Percentiles rank a stretch among this genome's conserved stretches.
phyloP scores from a whole-genome alignment of 2,329 filamentous ascomycete species.

The Colletotrichum horii region DNA sequence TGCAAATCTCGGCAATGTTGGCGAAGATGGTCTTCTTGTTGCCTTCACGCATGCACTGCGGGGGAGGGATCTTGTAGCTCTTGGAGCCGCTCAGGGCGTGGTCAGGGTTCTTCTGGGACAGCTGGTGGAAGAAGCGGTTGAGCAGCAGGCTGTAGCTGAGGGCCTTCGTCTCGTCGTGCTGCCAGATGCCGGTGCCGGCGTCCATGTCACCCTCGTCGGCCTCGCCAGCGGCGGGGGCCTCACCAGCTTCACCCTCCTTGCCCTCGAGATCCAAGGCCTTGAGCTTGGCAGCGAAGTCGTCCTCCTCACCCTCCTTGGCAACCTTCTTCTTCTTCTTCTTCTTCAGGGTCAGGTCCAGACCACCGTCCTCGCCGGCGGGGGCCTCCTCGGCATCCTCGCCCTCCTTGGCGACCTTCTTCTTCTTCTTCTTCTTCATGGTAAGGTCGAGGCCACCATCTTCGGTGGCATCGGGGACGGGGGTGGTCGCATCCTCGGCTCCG shows the following conservation, averaged over 20 bases:
- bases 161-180: constrained; percentile 76
- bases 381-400: constrained; percentile 56
- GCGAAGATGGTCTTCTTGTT: constrained; percentile 99
- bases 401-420: constrained; percentile 67
- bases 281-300: constrained; percentile 65
- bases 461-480: constrained; percentile 47
- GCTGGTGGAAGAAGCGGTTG: constrained; percentile 90
- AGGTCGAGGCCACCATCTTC: constrained; percentile 62
- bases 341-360: constrained; percentile 67
- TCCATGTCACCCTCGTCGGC: constrained; percentile 79
- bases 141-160: constrained; percentile 89
- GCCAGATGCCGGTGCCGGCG: constrained; percentile 88
- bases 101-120: constrained; percentile 96
- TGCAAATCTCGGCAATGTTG: constrained; percentile 98
- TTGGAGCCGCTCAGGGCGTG: constrained; percentile 86
- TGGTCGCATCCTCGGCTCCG: constrained; percentile 43
- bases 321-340: constrained; percentile 82
- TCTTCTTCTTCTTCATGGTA: constrained; percentile 77
- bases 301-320: constrained; percentile 66
- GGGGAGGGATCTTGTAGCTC: constrained; percentile 99
- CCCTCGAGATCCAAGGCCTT: constrained; percentile 66
- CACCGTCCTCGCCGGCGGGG: constrained; percentile 54
- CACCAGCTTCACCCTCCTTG: constrained; percentile 70
- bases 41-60: constrained; percentile 98
- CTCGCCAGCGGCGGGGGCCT: constrained; percentile 51